phyloP scores from a whole-genome alignment of 306 rosid species.

The Prunus fruticosa region DNA sequence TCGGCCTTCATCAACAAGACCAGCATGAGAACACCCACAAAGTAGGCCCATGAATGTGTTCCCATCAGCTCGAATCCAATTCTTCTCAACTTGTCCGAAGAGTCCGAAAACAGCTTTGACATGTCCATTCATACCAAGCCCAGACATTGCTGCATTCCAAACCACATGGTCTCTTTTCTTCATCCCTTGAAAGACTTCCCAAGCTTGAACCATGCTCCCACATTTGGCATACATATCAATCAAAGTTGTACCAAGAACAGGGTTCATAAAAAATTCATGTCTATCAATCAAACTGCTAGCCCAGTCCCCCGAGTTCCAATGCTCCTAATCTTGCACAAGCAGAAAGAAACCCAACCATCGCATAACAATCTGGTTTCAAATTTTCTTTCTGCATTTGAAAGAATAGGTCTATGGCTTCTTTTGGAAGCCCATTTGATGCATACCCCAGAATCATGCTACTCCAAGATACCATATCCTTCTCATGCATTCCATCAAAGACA shows the following conservation, averaged over 20 bases:
- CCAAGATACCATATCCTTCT: slow-evolving; percentile 70
- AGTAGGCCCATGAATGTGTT: slow-evolving; percentile 70
- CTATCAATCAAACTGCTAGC: slow-evolving; percentile 49
- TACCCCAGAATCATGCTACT: slow-evolving; percentile 68
- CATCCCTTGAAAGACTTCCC: slow-evolving; percentile 56
- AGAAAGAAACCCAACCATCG: slow-evolving; percentile 69
- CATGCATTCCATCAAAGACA: slow-evolving; percentile 52
- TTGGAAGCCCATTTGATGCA: slow-evolving; percentile 57
- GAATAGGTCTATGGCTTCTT: slow-evolving; percentile 53
- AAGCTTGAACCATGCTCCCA: slow-evolving; percentile 52
- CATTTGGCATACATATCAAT: slow-evolving; percentile 78
- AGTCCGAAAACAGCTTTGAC: slow-evolving; percentile 54
- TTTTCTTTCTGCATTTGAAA: slow-evolving; percentile 55
- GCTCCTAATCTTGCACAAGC: slow-evolving; percentile 72
- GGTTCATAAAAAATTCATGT: slow-evolving; percentile 47
- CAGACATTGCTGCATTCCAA: too few species aligned
- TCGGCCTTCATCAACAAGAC: slow-evolving; percentile 64
- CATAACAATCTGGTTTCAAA: slow-evolving; percentile 58
- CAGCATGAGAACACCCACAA: slow-evolving; percentile 73
- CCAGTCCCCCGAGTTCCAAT: slow-evolving; percentile 53
- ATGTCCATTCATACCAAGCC: slow-evolving; percentile 68
- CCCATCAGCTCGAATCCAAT: slow-evolving; percentile 49
- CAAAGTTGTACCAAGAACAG: slow-evolving; percentile 63
- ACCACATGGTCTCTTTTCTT: slow-evolving; percentile 50
- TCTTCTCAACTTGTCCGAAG: slow-evolving; percentile 61